phyloP scores from a whole-genome alignment of 2,329 filamentous ascomycete species.

The Neopestalotiopsis rosae region DNA sequence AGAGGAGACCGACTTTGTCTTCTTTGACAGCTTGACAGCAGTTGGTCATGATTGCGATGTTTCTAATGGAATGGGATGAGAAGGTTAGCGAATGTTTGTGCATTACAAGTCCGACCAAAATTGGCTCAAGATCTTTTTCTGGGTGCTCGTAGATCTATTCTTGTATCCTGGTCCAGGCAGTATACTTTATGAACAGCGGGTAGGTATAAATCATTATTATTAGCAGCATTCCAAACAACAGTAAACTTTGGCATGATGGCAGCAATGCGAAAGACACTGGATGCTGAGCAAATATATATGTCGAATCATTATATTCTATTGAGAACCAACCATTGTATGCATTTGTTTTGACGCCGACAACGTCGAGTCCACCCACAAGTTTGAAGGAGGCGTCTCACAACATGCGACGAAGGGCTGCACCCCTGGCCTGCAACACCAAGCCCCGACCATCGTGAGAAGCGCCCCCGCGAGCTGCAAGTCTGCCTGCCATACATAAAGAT shows the following conservation, averaged over 20 bases:
- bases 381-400: slow-evolving; percentile 17
- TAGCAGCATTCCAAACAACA: too few species aligned
- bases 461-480: background rate
- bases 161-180: too few species aligned
- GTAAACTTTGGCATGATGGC: too few species aligned
- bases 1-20: background rate
- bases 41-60: background rate
- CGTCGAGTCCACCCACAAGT: slow-evolving; percentile 8
- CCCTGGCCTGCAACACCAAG: slow-evolving; percentile 14
- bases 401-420: background rate
- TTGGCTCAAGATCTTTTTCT: too few species aligned
- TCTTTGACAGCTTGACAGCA: background rate
- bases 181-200: too few species aligned
- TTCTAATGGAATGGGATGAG: background rate
- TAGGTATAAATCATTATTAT: too few species aligned
- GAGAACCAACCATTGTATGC: background rate
- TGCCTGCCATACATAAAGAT: slow-evolving; percentile 6
- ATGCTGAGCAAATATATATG: background rate
- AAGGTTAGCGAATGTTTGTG: too few species aligned
- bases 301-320: background rate
- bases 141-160: too few species aligned
- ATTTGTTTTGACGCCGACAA: background rate
- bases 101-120: too few species aligned
- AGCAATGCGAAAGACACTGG: too few species aligned
- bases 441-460: slow-evolving; percentile 1